Percentiles rank a stretch among this genome's conserved stretches.
These are phyloP conservation scores for Ephemerocybe angulata DNA, from an alignment of 768 basidiomycete species.

Conservation along the genomic window DNA sequence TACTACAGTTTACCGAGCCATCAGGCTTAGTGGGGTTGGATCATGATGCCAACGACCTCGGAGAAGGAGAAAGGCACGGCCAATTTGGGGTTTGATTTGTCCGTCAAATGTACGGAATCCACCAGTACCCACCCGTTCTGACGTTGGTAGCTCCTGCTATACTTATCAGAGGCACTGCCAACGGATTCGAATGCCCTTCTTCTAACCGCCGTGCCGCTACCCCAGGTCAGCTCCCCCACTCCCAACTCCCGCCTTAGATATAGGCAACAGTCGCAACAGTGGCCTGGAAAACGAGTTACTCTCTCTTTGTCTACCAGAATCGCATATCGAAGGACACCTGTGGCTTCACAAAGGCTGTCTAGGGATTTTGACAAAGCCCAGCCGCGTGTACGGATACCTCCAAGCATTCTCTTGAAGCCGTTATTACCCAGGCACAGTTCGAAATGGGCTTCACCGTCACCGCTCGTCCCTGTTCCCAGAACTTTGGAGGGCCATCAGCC, in stretches of 20 bases:
- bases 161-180: not conserved
- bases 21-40: not conserved
- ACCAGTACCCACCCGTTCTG: not conserved
- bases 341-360: not conserved
- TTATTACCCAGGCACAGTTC: conserved; percentile 7
- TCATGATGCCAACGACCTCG: not conserved
- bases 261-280: too few species aligned
- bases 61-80: not conserved
- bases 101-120: not conserved
- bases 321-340: not conserved
- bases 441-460: conserved; percentile 10
- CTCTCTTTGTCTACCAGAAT: not conserved
- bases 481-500: conserved; percentile 5
- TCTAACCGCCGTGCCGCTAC: not conserved
- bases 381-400: not conserved
- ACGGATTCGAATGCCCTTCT: not conserved
- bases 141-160: not conserved
- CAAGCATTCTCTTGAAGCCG: not conserved
- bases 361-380: conserved; percentile 1
- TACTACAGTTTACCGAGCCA: conserved; percentile 3
- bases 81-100: not conserved
- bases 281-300: not conserved
- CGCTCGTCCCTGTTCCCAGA: conserved; percentile 8
- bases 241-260: not conserved
- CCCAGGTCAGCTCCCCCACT: conserved; percentile 4